phyloP scores from a whole-genome alignment of 2,329 filamentous ascomycete genomes.

The Neopestalotiopsis sp. region DNA sequence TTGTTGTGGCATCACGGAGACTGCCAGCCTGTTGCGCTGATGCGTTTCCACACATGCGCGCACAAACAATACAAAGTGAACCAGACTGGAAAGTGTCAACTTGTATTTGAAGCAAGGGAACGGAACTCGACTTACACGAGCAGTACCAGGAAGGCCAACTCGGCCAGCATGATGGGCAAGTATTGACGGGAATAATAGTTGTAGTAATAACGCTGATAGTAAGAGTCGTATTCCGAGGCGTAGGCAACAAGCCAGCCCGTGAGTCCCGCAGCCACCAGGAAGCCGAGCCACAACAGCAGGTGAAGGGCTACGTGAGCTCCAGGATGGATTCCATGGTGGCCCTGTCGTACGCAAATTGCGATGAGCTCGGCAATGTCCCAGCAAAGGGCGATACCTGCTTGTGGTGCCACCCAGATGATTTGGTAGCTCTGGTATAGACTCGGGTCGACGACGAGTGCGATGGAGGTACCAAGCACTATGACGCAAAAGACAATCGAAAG shows the following conservation, averaged over 20 bases:
- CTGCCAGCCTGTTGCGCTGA: constrained; percentile 19
- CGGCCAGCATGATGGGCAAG: constrained; percentile 15
- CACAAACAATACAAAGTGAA: constrained; percentile 33
- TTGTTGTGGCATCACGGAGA: constrained; percentile 8
- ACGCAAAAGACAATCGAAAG: constrained; percentile 27
- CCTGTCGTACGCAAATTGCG: constrained; percentile 24
- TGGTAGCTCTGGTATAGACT: constrained; percentile 23
- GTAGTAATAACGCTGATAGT: constrained; percentile 22
- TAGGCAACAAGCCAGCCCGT: constrained; percentile 24
- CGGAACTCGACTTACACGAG: constrained; percentile 24
- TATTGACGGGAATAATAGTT: constrained; percentile 23
- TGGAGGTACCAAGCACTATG: constrained; percentile 28
- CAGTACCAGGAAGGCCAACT: constrained; percentile 17
- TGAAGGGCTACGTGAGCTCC: constrained; percentile 34
- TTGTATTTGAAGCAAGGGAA: neutral
- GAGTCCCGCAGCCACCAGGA: constrained; percentile 23
- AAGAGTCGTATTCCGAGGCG: constrained; percentile 21
- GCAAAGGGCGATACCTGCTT: constrained; percentile 28
- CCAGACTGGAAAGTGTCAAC: constrained; percentile 26
- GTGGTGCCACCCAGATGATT: constrained; percentile 30
- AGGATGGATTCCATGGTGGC: constrained; percentile 33
- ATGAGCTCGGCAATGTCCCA: constrained; percentile 31
- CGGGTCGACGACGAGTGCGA: constrained; percentile 24
- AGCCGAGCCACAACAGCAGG: constrained; percentile 30
- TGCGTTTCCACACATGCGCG: constrained; percentile 28